phyloP scores from a whole-genome alignment of 2,329 filamentous ascomycete genomes.

The Fusarium lateritium region DNA sequence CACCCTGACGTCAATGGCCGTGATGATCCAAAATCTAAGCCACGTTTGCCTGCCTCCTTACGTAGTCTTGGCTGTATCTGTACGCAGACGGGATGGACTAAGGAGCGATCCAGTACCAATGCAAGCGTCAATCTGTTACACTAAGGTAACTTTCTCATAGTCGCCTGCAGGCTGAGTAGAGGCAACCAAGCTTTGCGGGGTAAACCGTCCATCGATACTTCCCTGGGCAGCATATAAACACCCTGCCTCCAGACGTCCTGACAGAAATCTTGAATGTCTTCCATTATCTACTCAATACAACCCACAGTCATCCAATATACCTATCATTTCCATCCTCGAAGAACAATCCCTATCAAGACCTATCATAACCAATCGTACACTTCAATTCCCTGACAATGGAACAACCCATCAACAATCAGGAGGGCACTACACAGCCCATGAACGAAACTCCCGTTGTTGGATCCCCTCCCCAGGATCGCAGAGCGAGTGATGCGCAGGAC shows the following conservation, averaged over 20 bases:
- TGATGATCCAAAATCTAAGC: constrained; percentile 40
- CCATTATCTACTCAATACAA: constrained; percentile 1
- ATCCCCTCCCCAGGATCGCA: constrained; percentile 36
- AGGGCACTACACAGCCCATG: constrained; percentile 46
- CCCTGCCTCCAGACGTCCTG: constrained; percentile 2
- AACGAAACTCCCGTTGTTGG: constrained; percentile 52
- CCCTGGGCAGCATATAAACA: constrained; percentile 38
- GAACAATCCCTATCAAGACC: background rate
- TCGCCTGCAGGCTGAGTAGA: constrained; percentile 2
- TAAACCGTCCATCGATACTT: constrained; percentile 36
- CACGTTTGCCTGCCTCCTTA: constrained; percentile 25
- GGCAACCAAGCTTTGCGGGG: constrained; percentile 49
- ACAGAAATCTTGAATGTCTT: background rate
- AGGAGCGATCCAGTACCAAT: constrained; percentile 3
- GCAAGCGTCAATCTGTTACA: constrained; percentile 8
- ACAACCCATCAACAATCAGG: constrained; percentile 46
- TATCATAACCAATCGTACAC: background rate
- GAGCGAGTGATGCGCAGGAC: constrained; percentile 50
- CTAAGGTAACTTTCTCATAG: constrained; percentile 10
- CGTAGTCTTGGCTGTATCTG: constrained; percentile 20
- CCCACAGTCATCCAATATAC: background rate
- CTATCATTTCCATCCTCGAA: background rate
- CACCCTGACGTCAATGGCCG: constrained; percentile 50
- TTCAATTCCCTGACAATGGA: constrained; percentile 40
- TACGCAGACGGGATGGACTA: constrained; percentile 1